A percentile compares a stretch with the other conserved stretches of the same genome.
These are phyloP conservation scores for Pythium aristosporum DNA, from an alignment of 352 stramenopile species.

Conservation along the genomic window DNA sequence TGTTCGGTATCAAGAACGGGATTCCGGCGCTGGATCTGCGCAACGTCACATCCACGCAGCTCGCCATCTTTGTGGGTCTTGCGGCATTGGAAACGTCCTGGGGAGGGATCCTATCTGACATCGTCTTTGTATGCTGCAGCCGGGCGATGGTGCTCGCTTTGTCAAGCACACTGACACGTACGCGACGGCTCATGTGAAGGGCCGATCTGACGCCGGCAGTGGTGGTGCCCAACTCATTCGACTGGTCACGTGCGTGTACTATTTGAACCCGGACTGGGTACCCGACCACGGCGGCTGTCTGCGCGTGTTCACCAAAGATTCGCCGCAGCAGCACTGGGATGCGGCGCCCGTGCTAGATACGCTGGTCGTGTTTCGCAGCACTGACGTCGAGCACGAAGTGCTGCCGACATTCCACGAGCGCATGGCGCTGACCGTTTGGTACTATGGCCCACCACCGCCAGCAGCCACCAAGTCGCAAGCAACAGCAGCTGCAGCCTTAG, in stretches of 20 bases:
- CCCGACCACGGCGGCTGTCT: conserved; percentile 58
- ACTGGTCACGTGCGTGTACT: conserved; percentile 85
- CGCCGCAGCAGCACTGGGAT: conserved; percentile 45
- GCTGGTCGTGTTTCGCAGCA: conserved; percentile 90
- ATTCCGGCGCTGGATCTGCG: conserved; percentile 51
- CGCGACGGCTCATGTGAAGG: conserved; percentile 33
- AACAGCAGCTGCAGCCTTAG: not conserved
- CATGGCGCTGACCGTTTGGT: conserved; percentile 94
- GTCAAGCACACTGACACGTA: conserved; percentile 73
- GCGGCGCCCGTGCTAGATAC: conserved; percentile 82
- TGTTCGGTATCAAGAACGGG: conserved; percentile 53
- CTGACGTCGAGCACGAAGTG: conserved; percentile 90
- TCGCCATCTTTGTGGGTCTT: conserved; percentile 66
- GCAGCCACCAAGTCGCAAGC: not conserved
- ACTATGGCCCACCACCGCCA: conserved; percentile 66
- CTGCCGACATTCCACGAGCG: conserved; percentile 79
- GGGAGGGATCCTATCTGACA: not conserved
- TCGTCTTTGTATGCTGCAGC: conserved; percentile 27
- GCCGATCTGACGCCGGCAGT: conserved; percentile 17
- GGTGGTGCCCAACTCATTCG: conserved; percentile 36
- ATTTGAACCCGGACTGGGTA: conserved; percentile 79
- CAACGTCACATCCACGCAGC: conserved; percentile 72
- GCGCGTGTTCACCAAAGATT: conserved; percentile 46
- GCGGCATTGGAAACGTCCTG: not conserved
- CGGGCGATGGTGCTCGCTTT: conserved; percentile 65